Percentiles rank a stretch among this genome's conserved stretches.
Conservation (phyloP, 225 moss, liverwort and hornwort species). For the Rhytidiadelphus loreus region DNA sequence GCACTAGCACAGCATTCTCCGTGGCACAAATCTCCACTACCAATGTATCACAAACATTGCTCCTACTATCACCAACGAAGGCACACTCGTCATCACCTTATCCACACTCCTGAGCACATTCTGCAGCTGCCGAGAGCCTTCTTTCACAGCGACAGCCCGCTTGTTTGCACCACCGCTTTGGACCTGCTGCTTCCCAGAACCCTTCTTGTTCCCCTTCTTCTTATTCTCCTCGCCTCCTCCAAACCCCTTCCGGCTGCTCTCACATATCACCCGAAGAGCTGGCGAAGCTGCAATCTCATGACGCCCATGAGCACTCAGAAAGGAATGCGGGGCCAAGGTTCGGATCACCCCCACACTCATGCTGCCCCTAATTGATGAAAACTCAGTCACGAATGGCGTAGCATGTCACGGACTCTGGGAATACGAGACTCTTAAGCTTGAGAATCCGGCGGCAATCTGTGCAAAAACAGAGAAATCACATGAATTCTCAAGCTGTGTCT, state of each 20-base stretch:
- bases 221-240: conserved; percentile 22
- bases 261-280: conserved; percentile 3
- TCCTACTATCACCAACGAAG: background rate
- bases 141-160: conserved; percentile 34
- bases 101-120: conserved; percentile 71
- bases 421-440: background rate
- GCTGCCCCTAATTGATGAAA: background rate
- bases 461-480: background rate
- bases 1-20: background rate
- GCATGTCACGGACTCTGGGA: background rate
- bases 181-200: conserved; percentile 10
- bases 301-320: background rate
- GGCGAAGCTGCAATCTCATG: background rate
- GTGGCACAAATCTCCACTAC: background rate
- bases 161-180: conserved; percentile 22
- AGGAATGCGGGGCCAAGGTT: background rate
- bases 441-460: background rate
- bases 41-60: background rate
- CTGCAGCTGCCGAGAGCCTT: conserved; percentile 44
- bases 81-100: conserved; percentile 21
- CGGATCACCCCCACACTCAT: conserved; percentile 13
- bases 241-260: conserved; percentile 37
- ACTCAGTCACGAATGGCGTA: background rate
- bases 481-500: background rate
- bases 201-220: conserved; percentile 26